These are phyloP conservation scores for Penicillium sp. DNA, from an alignment of 2,329 filamentous ascomycete species.

Conservation along the genomic window DNA sequence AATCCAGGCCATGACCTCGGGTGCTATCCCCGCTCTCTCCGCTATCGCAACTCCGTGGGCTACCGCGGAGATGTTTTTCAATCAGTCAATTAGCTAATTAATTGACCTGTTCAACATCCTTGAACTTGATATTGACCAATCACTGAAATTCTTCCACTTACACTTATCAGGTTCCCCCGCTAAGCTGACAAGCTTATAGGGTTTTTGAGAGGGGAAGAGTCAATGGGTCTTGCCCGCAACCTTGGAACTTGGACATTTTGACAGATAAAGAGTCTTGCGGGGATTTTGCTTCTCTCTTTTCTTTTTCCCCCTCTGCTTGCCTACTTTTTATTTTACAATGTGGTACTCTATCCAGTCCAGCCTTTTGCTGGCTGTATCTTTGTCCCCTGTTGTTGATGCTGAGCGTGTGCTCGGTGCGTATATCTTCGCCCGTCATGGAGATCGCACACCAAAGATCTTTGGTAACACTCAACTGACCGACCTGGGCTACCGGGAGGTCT, in stretches of 20 bases:
- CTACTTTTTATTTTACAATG: slow-evolving; percentile 21
- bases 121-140: not conserved
- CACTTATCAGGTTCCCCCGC: not conserved
- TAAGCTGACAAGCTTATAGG: not conserved
- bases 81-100: slow-evolving; percentile 20
- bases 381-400: slow-evolving; percentile 31
- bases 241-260: not conserved
- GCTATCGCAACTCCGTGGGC: not conserved
- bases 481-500: slow-evolving; percentile 74
- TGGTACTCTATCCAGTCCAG: slow-evolving; percentile 24
- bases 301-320: not conserved
- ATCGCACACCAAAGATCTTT: slow-evolving; percentile 75
- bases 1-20: not conserved
- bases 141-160: not conserved
- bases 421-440: slow-evolving; percentile 87
- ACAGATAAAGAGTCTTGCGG: slow-evolving; percentile 7
- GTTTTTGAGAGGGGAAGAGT: not conserved
- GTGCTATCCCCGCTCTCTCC: not conserved
- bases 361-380: slow-evolving; percentile 24
- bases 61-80: slow-evolving; percentile 4
- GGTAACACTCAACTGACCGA: slow-evolving; percentile 71
- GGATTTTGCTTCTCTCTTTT: not conserved
- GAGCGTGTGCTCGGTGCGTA: slow-evolving; percentile 79
- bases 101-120: not conserved
- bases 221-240: slow-evolving; percentile 4